Evolutionary conservation across 257 asterid genomes (phyloP), one percentile per base, ranked within the genome.

Genomic region (Oldenlandia corymbosa): DNA sequence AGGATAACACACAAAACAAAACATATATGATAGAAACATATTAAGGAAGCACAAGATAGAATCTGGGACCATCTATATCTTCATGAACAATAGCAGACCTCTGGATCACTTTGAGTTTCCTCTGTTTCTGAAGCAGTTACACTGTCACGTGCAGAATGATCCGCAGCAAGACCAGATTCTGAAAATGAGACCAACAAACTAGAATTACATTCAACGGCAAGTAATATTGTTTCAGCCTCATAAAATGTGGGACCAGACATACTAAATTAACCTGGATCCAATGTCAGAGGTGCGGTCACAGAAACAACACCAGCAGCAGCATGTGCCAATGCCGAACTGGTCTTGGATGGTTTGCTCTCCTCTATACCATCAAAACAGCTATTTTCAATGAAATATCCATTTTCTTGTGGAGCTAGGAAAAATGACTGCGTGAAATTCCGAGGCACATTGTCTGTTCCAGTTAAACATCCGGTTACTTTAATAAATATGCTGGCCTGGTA

Each of bases 331-430:
- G 54, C 74, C 13, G 67, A 41, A 23, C 27, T 31, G 17, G 28
- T 49, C 21, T 82, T 83, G 5, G 60, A 45, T 41, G 85, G 64
- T 76, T 79, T 86, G 67, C 64, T 76, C 65, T 85, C 96, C 55
- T 78, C 86, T 18, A 81, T 73, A 62, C 75, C 87, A 71, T 97
- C 75, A 46, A 92, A 85, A 56, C 85, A 82, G 71, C 89, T 97
- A 65, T 92, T 92, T 62, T 82, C 65, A 45, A 92, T 96, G 68
- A 80, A 92, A 75, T 79, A 92, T 39, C 99, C 99, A 43, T 79
- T 85, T 51, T 87, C 96, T 72, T 89, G 96, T 50, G 99, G 99
- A 65, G 99, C 97, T 42, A 92, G 95, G 70, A 87, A 92, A 73
- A 92, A 92, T 41, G 91, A 85, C 66, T 92, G 97, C 1, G 95